Base-by-base conservation (phyloP, 2,329 filamentous ascomycete genomes). In the Septoria linicola region DNA sequence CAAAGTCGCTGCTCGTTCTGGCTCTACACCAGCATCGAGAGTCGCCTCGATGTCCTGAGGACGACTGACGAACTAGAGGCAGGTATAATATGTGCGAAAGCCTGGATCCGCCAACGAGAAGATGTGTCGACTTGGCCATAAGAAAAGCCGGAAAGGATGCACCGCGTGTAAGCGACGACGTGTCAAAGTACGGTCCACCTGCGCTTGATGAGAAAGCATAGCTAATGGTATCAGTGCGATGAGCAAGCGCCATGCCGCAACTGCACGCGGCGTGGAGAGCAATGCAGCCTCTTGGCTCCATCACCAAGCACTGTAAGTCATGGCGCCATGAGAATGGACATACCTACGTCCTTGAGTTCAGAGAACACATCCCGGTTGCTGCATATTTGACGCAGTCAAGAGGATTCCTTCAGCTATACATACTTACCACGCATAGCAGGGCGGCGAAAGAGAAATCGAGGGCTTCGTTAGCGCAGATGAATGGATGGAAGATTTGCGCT, bases 101-200 rank as follows among this genome's bases (percentile, higher is more conserved):
- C 23, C 23, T 27, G 5, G 5, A 10, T 5, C 5, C 23, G 10
- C 5, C 10, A 27, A 10, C 5, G 40, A 20, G 21, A 31, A 16
- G 14, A 54, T 54, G 51, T 46, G 46, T 49, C 44, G 40, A 13
- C 41, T 56, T 25, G 54, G 54, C 20, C 49, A 53, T 31, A 56
- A 56, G 19, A 53, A 56, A 21, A 47, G 40, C 13, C 41, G 49
- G 17, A 53, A 43, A 30, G 54, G 49, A 19, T 56, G 54, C 25
- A 49, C 49, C n/a, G 46, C 46, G 13, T 53, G 54, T 49, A 56
- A 53, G 34, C 41, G 46, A 11, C 36, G 54, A 20, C 46, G 54
- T 16, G 49, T 53, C 19, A 55, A 55, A 25, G 49, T 55, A 49
- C 27, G 13, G 19, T 25, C 17, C 13, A 16, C n/a, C 5, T 5